Percentiles rank a stretch among this genome's conserved stretches.
Conservation (phyloP, 2,329 filamentous ascomycete species). For the Fusarium buxicola region DNA sequence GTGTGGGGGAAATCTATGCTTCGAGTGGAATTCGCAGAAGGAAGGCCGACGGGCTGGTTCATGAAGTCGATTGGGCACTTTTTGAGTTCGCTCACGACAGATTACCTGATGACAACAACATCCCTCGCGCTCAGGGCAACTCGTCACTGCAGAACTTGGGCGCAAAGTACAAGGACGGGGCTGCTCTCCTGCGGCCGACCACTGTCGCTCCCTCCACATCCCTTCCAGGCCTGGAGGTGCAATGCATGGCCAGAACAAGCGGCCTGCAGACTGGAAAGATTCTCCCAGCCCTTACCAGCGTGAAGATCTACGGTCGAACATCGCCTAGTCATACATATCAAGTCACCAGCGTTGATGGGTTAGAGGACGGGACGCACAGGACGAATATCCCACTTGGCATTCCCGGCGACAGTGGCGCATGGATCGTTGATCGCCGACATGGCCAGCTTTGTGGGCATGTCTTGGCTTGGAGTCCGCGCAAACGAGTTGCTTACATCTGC, state of each 20-base stretch:
- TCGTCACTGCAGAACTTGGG: slow-evolving; percentile 22
- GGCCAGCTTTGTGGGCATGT: slow-evolving; percentile 90
- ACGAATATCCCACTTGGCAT: slow-evolving; percentile 65
- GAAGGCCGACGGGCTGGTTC: slow-evolving; percentile 76
- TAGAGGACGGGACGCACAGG: slow-evolving; percentile 29
- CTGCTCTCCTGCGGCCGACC: slow-evolving; percentile 61
- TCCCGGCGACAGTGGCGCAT: slow-evolving; percentile 92
- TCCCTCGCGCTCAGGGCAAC: slow-evolving; percentile 57
- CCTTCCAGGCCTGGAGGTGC: slow-evolving; percentile 81
- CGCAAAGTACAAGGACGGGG: slow-evolving; percentile 39
- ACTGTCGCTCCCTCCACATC: slow-evolving; percentile 68
- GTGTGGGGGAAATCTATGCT: slow-evolving; percentile 86
- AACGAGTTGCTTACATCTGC: slow-evolving; percentile 88
- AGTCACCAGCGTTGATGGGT: slow-evolving; percentile 58
- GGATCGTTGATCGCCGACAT: slow-evolving; percentile 85
- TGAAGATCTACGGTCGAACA: slow-evolving; percentile 87
- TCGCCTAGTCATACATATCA: slow-evolving; percentile 81
- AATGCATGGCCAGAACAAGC: slow-evolving; percentile 89
- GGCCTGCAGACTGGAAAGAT: slow-evolving; percentile 85
- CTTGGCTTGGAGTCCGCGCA: slow-evolving; percentile 85
- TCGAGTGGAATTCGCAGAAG: slow-evolving; percentile 89
- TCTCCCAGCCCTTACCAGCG: slow-evolving; percentile 79
- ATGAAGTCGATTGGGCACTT: slow-evolving; percentile 96
- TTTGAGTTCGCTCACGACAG: slow-evolving; percentile 82
- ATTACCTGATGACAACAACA: slow-evolving; percentile 76